These are phyloP conservation scores for Hirsutella rhossiliensis DNA, from an alignment of 2,329 filamentous ascomycete species.

Conservation along the genomic window DNA sequence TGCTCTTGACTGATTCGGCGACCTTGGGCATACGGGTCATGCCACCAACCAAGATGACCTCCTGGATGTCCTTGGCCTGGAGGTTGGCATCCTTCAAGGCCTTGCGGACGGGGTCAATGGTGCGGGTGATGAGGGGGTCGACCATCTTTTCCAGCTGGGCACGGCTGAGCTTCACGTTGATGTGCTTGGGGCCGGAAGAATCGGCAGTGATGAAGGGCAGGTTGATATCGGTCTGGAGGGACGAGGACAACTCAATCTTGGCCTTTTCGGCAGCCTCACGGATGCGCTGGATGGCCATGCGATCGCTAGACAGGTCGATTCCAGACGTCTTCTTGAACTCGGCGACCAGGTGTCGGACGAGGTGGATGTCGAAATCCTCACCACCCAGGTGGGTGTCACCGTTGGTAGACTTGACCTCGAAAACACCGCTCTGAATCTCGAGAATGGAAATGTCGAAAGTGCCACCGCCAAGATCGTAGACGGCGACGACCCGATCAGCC, in stretches of 20 bases:
- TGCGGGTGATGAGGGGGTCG: slow-evolving; percentile 75
- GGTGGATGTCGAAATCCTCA: slow-evolving; percentile 93
- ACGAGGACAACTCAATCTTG: slow-evolving; percentile 96
- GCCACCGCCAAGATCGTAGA: slow-evolving; percentile 97
- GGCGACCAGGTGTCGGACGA: slow-evolving; percentile 86
- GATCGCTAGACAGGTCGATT: slow-evolving; percentile 80
- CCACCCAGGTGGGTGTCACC: slow-evolving; percentile 97
- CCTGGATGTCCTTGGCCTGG: slow-evolving; percentile 86
- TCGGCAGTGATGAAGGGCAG: slow-evolving; percentile 98
- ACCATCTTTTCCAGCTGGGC: slow-evolving; percentile 89
- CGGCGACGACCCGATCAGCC: slow-evolving; percentile 76
- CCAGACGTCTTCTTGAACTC: slow-evolving; percentile 95
- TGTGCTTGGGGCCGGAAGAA: slow-evolving; percentile 92
- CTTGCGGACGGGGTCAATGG: slow-evolving; percentile 89
- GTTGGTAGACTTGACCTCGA: slow-evolving; percentile 98
- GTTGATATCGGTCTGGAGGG: slow-evolving; percentile 93
- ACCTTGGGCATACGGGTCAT: slow-evolving; percentile 99
- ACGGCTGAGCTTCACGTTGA: slow-evolving; percentile 88
- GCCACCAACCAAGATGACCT: slow-evolving; percentile 95
- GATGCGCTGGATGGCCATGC: slow-evolving; percentile 98
- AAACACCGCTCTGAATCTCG: slow-evolving; percentile 94
- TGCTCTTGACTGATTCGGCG: slow-evolving; percentile 85
- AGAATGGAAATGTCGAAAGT: slow-evolving; percentile 98
- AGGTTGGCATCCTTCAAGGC: slow-evolving; percentile 92
- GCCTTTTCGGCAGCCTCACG: slow-evolving; percentile 98